Evolutionary conservation across 352 stramenopile genomes (phyloP).

Genomic region (Pythium monospermum): DNA sequence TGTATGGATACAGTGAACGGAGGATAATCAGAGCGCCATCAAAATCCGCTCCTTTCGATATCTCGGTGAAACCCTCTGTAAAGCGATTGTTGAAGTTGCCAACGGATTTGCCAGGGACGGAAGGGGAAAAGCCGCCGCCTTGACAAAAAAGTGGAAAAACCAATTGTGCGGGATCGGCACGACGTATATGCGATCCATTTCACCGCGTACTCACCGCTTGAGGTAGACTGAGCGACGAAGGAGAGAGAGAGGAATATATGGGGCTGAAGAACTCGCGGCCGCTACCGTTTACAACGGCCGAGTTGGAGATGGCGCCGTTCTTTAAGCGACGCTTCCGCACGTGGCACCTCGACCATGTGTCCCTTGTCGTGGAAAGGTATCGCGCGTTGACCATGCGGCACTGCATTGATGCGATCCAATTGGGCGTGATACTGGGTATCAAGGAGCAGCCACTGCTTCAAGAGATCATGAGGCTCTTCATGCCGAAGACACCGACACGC

Average conservation of each 20-base stretch:
- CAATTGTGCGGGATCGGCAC: no score
- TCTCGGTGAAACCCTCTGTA: neutral
- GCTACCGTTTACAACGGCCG: slow-evolving; percentile 31
- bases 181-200: no score
- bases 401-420: slow-evolving; percentile 56
- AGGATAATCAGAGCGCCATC: no score
- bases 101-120: neutral
- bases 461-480: slow-evolving; percentile 44
- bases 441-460: slow-evolving; percentile 42
- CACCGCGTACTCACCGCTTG: no score
- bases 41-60: no score
- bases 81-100: neutral
- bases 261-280: slow-evolving; percentile 56
- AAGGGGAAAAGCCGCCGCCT: neutral
- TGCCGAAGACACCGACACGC: slow-evolving; percentile 45
- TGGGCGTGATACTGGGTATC: slow-evolving; percentile 44
- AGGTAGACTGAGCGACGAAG: no score
- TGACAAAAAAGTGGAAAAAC: no score
- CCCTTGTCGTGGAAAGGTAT: slow-evolving; percentile 47
- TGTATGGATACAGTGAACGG: no score
- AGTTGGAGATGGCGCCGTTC: slow-evolving; percentile 42
- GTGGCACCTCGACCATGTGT: slow-evolving; percentile 54
- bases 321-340: slow-evolving; percentile 47
- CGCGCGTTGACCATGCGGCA: slow-evolving; percentile 44
- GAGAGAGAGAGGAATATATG: no score